A percentile compares a stretch with the other conserved stretches of the same genome.
Conservation (phyloP, 345 rosid genomes). For the Raphanus raphanistrum region DNA sequence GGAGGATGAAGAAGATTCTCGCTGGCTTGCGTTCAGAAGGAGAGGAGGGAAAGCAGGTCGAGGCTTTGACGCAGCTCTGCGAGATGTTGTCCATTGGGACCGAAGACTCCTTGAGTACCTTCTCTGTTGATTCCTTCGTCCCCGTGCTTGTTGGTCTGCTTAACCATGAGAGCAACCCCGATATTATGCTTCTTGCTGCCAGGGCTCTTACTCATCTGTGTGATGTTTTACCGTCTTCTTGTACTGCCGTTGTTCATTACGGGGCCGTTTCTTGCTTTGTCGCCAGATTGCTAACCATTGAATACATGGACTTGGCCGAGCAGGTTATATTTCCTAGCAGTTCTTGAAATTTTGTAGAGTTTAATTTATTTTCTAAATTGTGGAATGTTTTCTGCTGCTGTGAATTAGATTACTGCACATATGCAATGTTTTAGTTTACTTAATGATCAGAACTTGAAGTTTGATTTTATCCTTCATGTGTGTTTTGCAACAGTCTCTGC, state of each 20-base stretch:
- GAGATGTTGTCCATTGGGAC: constrained; percentile 98
- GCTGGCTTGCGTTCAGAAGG: constrained; percentile 92
- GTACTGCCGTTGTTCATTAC: constrained; percentile 97
- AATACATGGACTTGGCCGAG: constrained; percentile 99
- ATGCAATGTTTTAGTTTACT: neutral
- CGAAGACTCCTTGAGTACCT: constrained; percentile 89
- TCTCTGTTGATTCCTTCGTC: constrained; percentile 95
- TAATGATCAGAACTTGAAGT: neutral
- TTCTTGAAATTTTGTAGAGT: neutral
- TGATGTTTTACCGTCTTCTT: constrained; percentile 95
- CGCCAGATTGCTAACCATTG: constrained; percentile 92
- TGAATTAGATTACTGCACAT: neutral
- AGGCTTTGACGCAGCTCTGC: constrained; percentile 94
- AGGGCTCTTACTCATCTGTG: constrained; percentile 96
- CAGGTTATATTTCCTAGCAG: constrained; percentile 52
- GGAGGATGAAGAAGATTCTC: constrained; percentile 89
- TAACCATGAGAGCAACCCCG: constrained; percentile 94
- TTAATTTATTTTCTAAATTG: neutral
- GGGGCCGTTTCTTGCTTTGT: constrained; percentile 91
- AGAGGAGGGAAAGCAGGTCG: constrained; percentile 98
- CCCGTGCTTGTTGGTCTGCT: constrained; percentile 93
- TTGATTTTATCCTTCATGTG: constrained; percentile 9
- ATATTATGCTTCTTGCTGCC: constrained; percentile 98
- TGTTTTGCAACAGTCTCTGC: constrained; percentile 66
- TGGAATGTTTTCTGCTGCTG: neutral